These are phyloP conservation scores for Pochonia chlamydosporia DNA, from an alignment of 2,329 filamentous ascomycete genomes.

Conservation along the genomic window DNA sequence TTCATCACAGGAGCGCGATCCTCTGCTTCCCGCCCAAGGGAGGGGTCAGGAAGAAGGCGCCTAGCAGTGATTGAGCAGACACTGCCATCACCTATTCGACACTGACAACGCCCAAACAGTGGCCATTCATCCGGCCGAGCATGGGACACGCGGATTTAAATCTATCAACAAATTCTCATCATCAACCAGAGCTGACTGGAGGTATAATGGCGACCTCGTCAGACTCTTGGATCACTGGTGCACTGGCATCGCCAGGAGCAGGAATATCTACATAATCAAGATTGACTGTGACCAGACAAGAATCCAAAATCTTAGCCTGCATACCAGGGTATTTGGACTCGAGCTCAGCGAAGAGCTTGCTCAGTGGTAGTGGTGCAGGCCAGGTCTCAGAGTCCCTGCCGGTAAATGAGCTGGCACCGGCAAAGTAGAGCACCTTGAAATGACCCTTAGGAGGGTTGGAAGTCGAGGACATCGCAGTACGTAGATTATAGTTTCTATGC, in stretches of 20 bases:
- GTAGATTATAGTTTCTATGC: neutral
- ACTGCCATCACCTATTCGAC: no score
- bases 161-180: conserved; percentile 1
- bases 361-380: conserved; percentile 58
- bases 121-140: neutral
- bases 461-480: conserved; percentile 26
- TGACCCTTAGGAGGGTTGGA: conserved; percentile 52
- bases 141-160: neutral
- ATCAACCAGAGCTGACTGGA: conserved; percentile 77
- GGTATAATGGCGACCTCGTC: conserved; percentile 87
- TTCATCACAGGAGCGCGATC: conserved; percentile 17
- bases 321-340: conserved; percentile 69
- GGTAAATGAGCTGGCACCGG: conserved; percentile 66
- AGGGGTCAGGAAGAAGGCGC: neutral
- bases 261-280: conserved; percentile 72
- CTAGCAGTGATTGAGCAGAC: neutral
- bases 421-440: conserved; percentile 81
- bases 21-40: conserved; percentile 8
- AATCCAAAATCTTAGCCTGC: conserved; percentile 59
- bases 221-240: conserved; percentile 56
- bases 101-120: neutral
- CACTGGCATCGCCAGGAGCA: conserved; percentile 32
- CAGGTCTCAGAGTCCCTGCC: conserved; percentile 60
- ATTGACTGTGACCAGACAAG: conserved; percentile 74
- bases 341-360: conserved; percentile 58